These are phyloP conservation scores for Trichomonas tenax DNA, from an alignment of 208 protist species.

Conservation along the genomic window DNA sequence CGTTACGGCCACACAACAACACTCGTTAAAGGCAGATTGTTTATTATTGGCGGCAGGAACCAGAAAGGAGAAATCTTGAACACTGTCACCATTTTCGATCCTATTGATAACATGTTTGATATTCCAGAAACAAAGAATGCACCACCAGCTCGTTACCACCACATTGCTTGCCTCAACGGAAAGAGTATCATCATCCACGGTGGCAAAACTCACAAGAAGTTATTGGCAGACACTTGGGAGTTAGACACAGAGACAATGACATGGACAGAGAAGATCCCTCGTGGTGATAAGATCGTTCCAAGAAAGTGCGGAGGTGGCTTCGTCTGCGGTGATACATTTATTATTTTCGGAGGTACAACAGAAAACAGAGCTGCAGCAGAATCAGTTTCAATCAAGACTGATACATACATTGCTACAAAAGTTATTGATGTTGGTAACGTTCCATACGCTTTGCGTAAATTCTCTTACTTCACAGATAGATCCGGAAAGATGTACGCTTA, in stretches of 20 bases:
- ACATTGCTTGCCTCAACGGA: background rate
- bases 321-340: background rate
- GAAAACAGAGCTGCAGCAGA: background rate
- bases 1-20: background rate
- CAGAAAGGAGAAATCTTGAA: background rate
- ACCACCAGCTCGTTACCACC: background rate
- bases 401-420: background rate
- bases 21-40: background rate
- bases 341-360: background rate
- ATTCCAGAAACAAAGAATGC: background rate
- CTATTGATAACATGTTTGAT: background rate
- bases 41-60: background rate
- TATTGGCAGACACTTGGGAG: background rate
- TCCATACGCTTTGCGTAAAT: background rate
- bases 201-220: background rate
- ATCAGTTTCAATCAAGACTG: background rate
- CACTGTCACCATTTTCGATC: background rate
- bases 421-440: background rate
- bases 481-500: background rate
- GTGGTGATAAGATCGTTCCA: background rate
- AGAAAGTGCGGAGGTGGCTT: background rate
- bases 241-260: background rate
- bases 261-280: background rate
- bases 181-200: background rate
- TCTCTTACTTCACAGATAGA: background rate